These are phyloP conservation scores for Didymella pinodella DNA, from an alignment of 2,329 filamentous ascomycete genomes.

Conservation along the genomic window DNA sequence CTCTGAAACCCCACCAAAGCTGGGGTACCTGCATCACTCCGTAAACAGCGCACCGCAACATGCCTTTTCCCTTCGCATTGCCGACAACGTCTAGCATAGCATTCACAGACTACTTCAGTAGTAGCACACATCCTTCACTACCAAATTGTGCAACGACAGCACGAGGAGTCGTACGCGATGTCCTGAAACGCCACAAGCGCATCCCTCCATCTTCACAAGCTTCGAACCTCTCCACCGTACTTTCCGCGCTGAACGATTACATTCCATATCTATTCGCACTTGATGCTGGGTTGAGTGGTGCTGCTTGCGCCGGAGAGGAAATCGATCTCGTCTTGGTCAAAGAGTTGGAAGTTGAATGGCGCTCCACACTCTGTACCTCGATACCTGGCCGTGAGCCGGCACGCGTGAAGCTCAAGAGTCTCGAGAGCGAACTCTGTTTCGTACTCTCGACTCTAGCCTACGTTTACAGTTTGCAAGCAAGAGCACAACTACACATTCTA, in stretches of 20 bases:
- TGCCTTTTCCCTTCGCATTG: conserved; percentile 89
- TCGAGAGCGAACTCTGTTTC: conserved; percentile 87
- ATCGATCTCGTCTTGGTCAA: conserved; percentile 73
- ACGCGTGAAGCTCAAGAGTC: conserved; percentile 72
- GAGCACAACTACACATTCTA: conserved; percentile 75
- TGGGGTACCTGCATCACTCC: conserved; percentile 37
- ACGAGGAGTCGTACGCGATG: conserved; percentile 81
- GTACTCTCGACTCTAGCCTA: conserved; percentile 78
- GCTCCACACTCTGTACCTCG: conserved; percentile 75
- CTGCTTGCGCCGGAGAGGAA: conserved; percentile 64
- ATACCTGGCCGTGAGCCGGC: conserved; percentile 65
- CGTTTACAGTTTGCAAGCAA: conserved; percentile 74
- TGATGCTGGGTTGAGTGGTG: conserved; percentile 72
- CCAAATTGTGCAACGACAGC: conserved; percentile 82
- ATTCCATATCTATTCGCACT: conserved; percentile 84
- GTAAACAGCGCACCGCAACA: conserved; percentile 51
- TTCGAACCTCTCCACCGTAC: conserved; percentile 73
- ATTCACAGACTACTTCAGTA: conserved; percentile 78
- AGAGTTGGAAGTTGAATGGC: conserved; percentile 78
- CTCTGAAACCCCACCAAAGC: conserved; percentile 32
- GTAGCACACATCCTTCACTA: conserved; percentile 86
- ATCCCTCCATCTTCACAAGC: conserved; percentile 75
- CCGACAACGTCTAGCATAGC: conserved; percentile 90
- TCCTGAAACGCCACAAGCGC: conserved; percentile 88
- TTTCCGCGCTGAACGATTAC: conserved; percentile 76